Evolutionary conservation across 139 green algal species (phyloP).

Genomic region (Picochlorum sp.): DNA sequence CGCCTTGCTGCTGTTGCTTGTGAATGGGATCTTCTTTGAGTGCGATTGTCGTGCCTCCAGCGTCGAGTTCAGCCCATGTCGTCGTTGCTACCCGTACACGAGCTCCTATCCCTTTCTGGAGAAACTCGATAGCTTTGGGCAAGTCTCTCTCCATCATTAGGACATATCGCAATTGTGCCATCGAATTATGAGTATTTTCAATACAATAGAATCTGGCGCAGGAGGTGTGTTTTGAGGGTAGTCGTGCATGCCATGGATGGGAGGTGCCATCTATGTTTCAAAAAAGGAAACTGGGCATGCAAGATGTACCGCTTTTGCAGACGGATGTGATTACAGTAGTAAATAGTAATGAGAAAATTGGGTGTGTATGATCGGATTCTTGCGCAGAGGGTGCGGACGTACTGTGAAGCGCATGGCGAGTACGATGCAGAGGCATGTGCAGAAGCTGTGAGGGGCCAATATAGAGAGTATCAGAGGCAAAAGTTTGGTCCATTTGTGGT

Average conservation of each 20-base stretch:
- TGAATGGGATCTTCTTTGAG: conserved; percentile 9
- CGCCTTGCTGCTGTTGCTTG: conserved; percentile 34
- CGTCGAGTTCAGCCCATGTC: conserved; percentile 60
- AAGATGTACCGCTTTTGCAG: too few relatives aligned
- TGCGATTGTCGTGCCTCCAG: conserved; percentile 31
- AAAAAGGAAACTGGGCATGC: too few relatives aligned
- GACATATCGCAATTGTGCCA: conserved; percentile 33
- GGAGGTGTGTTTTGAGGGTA: too few relatives aligned
- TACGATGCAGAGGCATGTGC: conserved; percentile 53
- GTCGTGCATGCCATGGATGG: too few relatives aligned
- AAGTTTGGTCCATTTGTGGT: conserved; percentile 37
- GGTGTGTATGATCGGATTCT: conserved; percentile 42
- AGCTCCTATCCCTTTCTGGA: conserved; percentile 58
- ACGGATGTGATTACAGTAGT: too few relatives aligned
- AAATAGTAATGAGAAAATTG: conserved; percentile 2
- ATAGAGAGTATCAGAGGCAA: conserved; percentile 63
- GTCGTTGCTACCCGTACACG: conserved; percentile 49
- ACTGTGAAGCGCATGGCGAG: conserved; percentile 46
- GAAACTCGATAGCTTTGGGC: conserved; percentile 53
- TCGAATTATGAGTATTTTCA: neutral
- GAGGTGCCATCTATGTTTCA: too few relatives aligned
- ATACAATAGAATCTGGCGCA: too few relatives aligned
- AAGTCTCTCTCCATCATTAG: conserved; percentile 67
- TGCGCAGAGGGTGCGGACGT: conserved; percentile 49
- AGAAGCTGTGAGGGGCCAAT: conserved; percentile 39